Conservation (phyloP, 257 asterid species). For the Penstemon newberryi region DNA sequence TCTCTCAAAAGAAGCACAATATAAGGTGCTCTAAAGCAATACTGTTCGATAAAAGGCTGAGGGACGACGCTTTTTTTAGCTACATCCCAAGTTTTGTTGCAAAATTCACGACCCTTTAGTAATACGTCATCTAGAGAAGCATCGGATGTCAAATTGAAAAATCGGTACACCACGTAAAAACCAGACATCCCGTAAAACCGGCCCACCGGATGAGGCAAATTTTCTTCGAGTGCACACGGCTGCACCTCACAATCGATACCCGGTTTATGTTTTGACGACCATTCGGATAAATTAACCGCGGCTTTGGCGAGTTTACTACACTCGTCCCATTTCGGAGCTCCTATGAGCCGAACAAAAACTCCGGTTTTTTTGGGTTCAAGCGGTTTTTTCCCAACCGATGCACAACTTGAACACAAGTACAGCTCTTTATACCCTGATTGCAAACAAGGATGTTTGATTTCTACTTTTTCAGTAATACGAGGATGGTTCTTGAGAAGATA, state of each 20-base stretch:
- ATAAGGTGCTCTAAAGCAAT: constrained; percentile 95
- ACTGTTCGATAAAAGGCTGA: constrained; percentile 95
- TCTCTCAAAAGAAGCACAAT: constrained; percentile 76
- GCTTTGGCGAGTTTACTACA: constrained; percentile 75
- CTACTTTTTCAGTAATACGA: constrained; percentile 50
- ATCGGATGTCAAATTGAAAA: constrained; percentile 68
- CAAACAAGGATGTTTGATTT: constrained; percentile 91
- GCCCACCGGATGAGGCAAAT: constrained; percentile 79
- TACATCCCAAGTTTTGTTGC: constrained; percentile 68
- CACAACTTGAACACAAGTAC: constrained; percentile 68
- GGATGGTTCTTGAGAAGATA: constrained; percentile 67
- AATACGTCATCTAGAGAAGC: constrained; percentile 66
- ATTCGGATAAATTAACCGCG: constrained; percentile 79
- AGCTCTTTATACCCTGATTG: constrained; percentile 76
- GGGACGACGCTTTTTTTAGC: constrained; percentile 82
- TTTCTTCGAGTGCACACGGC: constrained; percentile 81
- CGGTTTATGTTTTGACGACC: constrained; percentile 71
- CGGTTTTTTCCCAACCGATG: constrained; percentile 42
- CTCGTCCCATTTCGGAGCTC: constrained; percentile 89
- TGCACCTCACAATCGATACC: constrained; percentile 76
- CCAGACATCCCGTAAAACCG: constrained; percentile 94
- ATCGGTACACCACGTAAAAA: constrained; percentile 78
- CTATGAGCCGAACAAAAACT: constrained; percentile 59
- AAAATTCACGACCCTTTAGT: constrained; percentile 79
- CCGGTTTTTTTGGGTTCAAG: constrained; percentile 51